Evolutionary conservation across 768 basidiomycete species (phyloP), one percentile per base, ranked within the genome.

Genomic region (Termitomyces sp.): DNA sequence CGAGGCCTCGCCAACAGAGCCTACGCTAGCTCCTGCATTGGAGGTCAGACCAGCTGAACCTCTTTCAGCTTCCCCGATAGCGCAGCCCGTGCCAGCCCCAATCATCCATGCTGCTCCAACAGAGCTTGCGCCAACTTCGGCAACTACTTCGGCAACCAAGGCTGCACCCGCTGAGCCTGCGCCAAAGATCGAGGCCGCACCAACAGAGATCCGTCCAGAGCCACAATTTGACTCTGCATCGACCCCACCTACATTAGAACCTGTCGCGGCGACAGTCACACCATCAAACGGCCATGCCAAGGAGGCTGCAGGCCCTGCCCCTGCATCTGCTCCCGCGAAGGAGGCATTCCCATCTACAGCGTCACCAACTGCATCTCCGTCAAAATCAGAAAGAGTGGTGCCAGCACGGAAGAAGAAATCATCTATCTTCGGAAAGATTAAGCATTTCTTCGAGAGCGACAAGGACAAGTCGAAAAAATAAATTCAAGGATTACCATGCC

Each of bases 391-490:
- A 58, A 75, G 73, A 22, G 74, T 78, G 2, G 56, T 65, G 15
- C 65, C 64, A n/a, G 71, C 69, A 16, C 75, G 79, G 60, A 85
- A 86, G 75, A 87, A 85, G 68, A 76, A 76, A 49, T 69, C 72
- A 7, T 86, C 86, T 16, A 68, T 88, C 35, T 78, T 89, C 56
- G 80, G 79, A 28, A 86, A 78, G 65, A 42, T 83, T 55, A 87
- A 83, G 67, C 68, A 77, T 44, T 67, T 86, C 7, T 88, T 89
- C 66, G 67, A 73, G 16, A 68, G 71, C 39, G 76, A 83, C 58
- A 80, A 78, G 66, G 76, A 82, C 22, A 81, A 81, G 65, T 70
- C 78, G 52, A 72, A 78, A 38, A 57, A 49, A 32, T 51, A 20
- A 15, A 36, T 20, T 8, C 13, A 7, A 24, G 28, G 24, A 20